Evolutionary conservation across 2,329 filamentous ascomycete genomes (phyloP).

Genomic region (Aspergillus latus): DNA sequence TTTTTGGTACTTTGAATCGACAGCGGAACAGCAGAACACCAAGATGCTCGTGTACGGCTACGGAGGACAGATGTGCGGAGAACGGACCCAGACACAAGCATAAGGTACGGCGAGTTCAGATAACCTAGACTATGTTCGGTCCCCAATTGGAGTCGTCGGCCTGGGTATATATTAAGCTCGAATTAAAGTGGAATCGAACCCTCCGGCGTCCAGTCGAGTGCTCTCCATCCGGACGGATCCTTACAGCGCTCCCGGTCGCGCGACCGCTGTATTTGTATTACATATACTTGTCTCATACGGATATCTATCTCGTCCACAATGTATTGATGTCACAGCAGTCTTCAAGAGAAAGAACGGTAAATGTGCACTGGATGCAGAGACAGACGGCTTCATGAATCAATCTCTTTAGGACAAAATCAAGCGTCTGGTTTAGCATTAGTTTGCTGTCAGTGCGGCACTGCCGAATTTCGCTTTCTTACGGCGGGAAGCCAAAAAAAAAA

Average conservation of each 20-base stretch:
- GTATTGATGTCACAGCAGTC: no score
- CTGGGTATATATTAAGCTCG: constrained; percentile 6
- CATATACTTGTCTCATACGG: background rate
- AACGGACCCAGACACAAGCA: background rate
- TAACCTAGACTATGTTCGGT: background rate
- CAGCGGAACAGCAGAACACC: background rate
- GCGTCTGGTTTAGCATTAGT: background rate
- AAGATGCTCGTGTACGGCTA: background rate
- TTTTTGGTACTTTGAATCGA: background rate
- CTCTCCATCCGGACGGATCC: constrained; percentile 6
- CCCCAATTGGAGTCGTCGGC: background rate
- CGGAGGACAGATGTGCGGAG: background rate
- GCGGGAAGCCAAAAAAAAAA: constrained; percentile 24
- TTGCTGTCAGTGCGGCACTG: constrained; percentile 1
- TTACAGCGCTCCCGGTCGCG: constrained; percentile 1
- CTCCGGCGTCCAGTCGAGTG: constrained; percentile 2
- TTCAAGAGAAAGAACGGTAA: background rate
- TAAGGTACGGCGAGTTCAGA: no score
- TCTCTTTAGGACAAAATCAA: background rate
- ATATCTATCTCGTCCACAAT: no score
- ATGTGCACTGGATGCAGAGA: background rate
- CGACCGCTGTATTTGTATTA: constrained; percentile 13
- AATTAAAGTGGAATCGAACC: constrained; percentile 1
- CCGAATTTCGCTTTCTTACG: constrained; percentile 20
- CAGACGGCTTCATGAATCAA: background rate